Conservation (phyloP, 345 rosid genomes). For the Eucalyptus polybractea region DNA sequence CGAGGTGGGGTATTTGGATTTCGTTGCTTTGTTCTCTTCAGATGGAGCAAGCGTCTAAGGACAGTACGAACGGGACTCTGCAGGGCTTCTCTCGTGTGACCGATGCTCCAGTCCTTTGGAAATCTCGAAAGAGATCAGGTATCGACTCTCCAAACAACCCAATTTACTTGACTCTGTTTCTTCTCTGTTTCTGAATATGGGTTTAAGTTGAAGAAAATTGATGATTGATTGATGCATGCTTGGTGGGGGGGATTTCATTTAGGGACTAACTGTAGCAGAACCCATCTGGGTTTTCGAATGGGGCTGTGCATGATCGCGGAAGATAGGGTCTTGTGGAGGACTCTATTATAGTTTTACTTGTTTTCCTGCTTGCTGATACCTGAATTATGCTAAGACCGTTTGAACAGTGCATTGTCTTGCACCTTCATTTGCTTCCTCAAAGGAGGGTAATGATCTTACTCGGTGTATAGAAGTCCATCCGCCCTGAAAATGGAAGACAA, state of each 20-base stretch:
- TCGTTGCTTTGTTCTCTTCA: not conserved
- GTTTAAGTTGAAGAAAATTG: not conserved
- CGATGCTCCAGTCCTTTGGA: conserved; percentile 57
- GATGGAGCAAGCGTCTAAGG: not conserved
- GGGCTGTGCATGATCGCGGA: not conserved
- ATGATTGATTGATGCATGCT: not conserved
- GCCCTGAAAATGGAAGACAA: not conserved
- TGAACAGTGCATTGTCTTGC: not conserved
- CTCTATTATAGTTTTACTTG: not conserved
- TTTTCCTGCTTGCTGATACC: not conserved
- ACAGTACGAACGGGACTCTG: conserved; percentile 3
- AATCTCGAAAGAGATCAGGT: conserved; percentile 74
- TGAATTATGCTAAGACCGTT: not conserved
- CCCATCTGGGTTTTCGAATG: not conserved
- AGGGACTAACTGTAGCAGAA: not conserved
- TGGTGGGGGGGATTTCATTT: not conserved
- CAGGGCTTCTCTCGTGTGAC: conserved; percentile 58
- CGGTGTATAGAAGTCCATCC: not conserved
- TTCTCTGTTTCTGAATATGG: not conserved
- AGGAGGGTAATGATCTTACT: not conserved
- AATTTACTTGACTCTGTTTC: not conserved
- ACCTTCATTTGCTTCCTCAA: not conserved
- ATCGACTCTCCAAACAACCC: not conserved
- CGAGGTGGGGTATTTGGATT: not conserved
- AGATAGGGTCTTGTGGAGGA: not conserved